Evolutionary conservation across 2,329 filamentous ascomycete species (phyloP).

Genomic region (Colletotrichum destructivum): DNA sequence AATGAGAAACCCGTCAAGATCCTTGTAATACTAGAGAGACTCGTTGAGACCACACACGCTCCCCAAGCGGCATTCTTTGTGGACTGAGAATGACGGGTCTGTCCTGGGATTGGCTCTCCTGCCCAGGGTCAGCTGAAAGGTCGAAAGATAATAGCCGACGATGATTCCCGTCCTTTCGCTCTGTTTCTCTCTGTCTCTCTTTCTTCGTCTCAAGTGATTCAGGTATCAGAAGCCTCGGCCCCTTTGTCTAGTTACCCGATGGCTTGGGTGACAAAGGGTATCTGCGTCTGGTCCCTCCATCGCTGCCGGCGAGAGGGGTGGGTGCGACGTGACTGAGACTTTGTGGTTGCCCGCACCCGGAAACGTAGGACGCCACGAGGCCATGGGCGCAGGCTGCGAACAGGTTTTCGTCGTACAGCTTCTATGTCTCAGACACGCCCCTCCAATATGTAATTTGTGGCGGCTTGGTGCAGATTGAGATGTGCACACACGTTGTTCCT

Average conservation of each 20-base stretch:
- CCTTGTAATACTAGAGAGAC: background rate
- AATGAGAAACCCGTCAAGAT: conserved; percentile 5
- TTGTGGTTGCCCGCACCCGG: conserved; percentile 18
- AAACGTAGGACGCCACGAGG: conserved; percentile 38
- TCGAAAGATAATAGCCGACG: background rate
- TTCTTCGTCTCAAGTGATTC: background rate
- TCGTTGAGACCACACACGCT: conserved; percentile 8
- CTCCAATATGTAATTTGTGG: conserved; percentile 17
- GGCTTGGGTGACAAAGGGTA: conserved; percentile 16
- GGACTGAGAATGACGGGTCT: background rate
- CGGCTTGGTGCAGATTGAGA: conserved; percentile 25
- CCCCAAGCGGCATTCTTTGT: background rate
- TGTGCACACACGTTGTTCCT: conserved; percentile 18
- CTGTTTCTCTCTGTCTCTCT: no score
- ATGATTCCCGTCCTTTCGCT: background rate
- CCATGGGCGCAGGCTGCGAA: conserved; percentile 20
- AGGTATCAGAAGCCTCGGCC: background rate
- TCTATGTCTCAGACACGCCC: conserved; percentile 29
- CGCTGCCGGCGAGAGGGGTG: background rate
- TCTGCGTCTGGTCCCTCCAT: conserved; percentile 6
- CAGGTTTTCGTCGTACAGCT: conserved; percentile 35
- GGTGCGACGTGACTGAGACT: conserved; percentile 26
- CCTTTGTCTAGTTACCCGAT: conserved; percentile 32
- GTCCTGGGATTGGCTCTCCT: conserved; percentile 15
- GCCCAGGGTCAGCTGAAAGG: conserved; percentile 2